phyloP scores from a whole-genome alignment of 2,329 filamentous ascomycete genomes.

The Exophiala sp. region DNA sequence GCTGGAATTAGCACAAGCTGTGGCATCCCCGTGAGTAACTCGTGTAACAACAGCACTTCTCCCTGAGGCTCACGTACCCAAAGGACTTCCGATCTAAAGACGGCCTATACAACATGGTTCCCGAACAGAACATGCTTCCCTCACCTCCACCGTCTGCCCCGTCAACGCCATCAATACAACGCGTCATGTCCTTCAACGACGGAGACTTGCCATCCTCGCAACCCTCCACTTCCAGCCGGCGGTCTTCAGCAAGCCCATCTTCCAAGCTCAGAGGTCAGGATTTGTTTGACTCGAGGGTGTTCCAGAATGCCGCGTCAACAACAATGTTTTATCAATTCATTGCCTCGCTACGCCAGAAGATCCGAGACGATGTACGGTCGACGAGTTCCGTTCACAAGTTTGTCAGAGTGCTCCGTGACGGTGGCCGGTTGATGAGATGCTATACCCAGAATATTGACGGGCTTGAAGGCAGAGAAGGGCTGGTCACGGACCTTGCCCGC shows the following conservation, averaged over 20 bases:
- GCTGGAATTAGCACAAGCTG: slow-evolving; percentile 71
- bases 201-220: slow-evolving; percentile 44
- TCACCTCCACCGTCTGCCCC: slow-evolving; percentile 20
- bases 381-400: slow-evolving; percentile 64
- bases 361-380: slow-evolving; percentile 50
- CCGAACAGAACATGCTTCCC: slow-evolving; percentile 46
- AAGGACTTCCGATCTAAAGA: slow-evolving; percentile 44
- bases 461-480: slow-evolving; percentile 63
- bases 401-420: slow-evolving; percentile 60
- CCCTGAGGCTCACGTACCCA: slow-evolving; percentile 15
- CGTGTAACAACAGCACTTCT: background rate
- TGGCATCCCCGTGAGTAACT: slow-evolving; percentile 59
- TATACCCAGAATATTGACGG: slow-evolving; percentile 74
- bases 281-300: slow-evolving; percentile 65
- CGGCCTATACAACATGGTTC: slow-evolving; percentile 66
- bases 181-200: slow-evolving; percentile 36
- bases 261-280: slow-evolving; percentile 61
- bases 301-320: slow-evolving; percentile 61
- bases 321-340: slow-evolving; percentile 68
- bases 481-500: slow-evolving; percentile 56
- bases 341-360: slow-evolving; percentile 59
- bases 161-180: slow-evolving; percentile 23
- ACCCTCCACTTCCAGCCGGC: slow-evolving; percentile 37
- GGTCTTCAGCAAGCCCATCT: slow-evolving; percentile 29
- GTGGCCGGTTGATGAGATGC: slow-evolving; percentile 62